A percentile compares a stretch with the other conserved stretches of the same genome.
These are phyloP conservation scores for Saccharomyces eubayanus DNA, from an alignment of 805 yeast species.

Conservation along the genomic window DNA sequence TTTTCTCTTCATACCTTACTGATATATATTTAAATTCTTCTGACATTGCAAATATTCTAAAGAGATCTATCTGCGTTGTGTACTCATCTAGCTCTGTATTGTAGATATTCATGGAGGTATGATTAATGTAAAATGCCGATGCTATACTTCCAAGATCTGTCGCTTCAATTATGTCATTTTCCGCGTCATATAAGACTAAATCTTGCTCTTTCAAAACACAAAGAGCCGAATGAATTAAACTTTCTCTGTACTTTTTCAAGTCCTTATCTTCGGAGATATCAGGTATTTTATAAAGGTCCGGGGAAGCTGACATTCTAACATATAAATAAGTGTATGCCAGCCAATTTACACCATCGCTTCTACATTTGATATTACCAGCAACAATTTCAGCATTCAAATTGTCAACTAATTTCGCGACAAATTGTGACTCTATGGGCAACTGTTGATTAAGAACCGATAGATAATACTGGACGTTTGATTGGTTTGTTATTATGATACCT, in stretches of 20 bases:
- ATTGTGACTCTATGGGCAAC: conserved; percentile 84
- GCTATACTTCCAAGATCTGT: conserved; percentile 79
- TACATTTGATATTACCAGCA: conserved; percentile 50
- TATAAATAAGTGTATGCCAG: conserved; percentile 68
- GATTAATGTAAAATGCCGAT: conserved; percentile 74
- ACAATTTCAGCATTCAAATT: conserved; percentile 81
- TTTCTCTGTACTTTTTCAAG: conserved; percentile 48
- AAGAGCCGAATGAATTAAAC: conserved; percentile 72
- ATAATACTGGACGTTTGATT: conserved; percentile 78
- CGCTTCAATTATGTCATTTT: conserved; percentile 40
- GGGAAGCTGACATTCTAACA: conserved; percentile 68
- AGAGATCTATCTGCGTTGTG: conserved; percentile 61
- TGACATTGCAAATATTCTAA: conserved; percentile 69
- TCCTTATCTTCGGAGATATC: conserved; percentile 46
- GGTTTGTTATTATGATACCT: conserved; percentile 86
- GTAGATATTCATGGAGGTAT: conserved; percentile 64
- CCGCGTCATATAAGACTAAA: conserved; percentile 51
- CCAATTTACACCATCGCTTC: conserved; percentile 74
- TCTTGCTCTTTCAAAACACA: conserved; percentile 45
- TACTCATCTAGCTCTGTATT: conserved; percentile 55
- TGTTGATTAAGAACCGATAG: conserved; percentile 87
- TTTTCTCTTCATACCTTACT: conserved; percentile 76
- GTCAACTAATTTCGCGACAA: conserved; percentile 64
- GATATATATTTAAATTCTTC: conserved; percentile 81
- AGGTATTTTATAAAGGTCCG: conserved; percentile 68